Base-by-base conservation (phyloP, 2,329 filamentous ascomycete species). In the Paraconiothyrium brasiliense region DNA sequence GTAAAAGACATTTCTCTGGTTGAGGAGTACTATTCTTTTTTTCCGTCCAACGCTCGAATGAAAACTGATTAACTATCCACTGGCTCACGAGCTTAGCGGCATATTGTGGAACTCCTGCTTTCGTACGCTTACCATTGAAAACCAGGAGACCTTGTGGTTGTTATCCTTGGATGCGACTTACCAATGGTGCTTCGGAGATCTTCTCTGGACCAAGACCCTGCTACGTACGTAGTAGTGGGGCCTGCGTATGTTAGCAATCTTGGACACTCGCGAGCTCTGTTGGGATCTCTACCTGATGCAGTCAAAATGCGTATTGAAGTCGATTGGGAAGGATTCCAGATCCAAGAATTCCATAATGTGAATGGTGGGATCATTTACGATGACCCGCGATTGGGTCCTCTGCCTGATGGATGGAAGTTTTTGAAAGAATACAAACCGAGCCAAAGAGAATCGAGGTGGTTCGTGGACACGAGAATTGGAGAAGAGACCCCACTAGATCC, bases 361-460 rank as follows among this genome's bases (percentile, higher is more conserved):
- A 54, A 16, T 14, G 49, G 41, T 6, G 13, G 3, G 11, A 22
- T 11, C 2, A 30, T 30, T 11, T 54, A 54, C 43, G 50, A 59
- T 47, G 57, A 59, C 27, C 57, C 57, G 22, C 49, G 57, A 35
- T 8, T 59, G 4, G 57, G 57, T 10, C 39, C n/a, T 24, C 24
- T 59, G 20, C 57, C 50, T 3, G 49, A 59, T 5, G 57, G 32
- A 27, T 59, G 57, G 49, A 30, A 32, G n/a, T 59, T 48, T 41
- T 4, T 6, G 5, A 47, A 49, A 16, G 44, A 50, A 27, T 58
- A 51, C 35, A 16, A 39, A n/a, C 41, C 41, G 35, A 37, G 3
- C 20, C 8, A 41, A n/a, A 20, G 11, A 22, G 32, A 47, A 20
- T 20, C 22, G 7, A 14, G 47, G 9, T 0, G 2, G 10, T 54